Base-by-base conservation (phyloP, 768 basidiomycete genomes). In the Leccinum obscurum region DNA sequence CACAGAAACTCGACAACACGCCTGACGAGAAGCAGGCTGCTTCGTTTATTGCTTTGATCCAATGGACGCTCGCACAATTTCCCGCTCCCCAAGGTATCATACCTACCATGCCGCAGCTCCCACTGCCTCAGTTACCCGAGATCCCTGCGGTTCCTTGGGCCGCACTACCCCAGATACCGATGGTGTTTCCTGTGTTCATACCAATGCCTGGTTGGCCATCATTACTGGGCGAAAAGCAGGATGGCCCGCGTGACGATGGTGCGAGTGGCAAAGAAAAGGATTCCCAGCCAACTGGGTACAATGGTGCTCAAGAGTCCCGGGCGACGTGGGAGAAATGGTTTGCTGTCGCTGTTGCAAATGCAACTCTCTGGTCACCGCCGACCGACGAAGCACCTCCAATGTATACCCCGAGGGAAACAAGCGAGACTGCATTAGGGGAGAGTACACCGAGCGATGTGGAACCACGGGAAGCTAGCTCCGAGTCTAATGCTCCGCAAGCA, bases 271-370 rank as follows among this genome's bases (percentile, higher is more conserved):
- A 70, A 28, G 75, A 76, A 30, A 76, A 61, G 30, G 70, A 75
- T 22, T 74, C 77, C 44, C 66, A 62, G 11, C 73, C 78, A 20
- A 70, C 76, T 55, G 77, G 80, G 30, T 72, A 77, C 48, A 78
- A 76, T 50, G 80, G 82, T 30, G 78, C 84, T 14, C 85, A 87
- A 67, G 89, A 91, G 63, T 81, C 86, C 78, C 81, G 83, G 26
- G 79, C 85, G 7, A 82, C 82, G 28, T 90, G 88, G 87, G 91
- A 92, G 77, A 90, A 87, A 73, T 89, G 86, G 86, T 75, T 90
- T 56, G 80, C 83, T 13, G 68, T 85, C 52, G 83, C 81, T 35
- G 69, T 81, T 20, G 82, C 82, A 6, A 77, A 77, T 14, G 79
- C 83, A 35, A 79, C 80, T 11, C 72, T 73, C 54, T 79, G 77